Conservation (phyloP, 495 filamentous ascomycete genomes). For the Coniosporium apollinis region DNA sequence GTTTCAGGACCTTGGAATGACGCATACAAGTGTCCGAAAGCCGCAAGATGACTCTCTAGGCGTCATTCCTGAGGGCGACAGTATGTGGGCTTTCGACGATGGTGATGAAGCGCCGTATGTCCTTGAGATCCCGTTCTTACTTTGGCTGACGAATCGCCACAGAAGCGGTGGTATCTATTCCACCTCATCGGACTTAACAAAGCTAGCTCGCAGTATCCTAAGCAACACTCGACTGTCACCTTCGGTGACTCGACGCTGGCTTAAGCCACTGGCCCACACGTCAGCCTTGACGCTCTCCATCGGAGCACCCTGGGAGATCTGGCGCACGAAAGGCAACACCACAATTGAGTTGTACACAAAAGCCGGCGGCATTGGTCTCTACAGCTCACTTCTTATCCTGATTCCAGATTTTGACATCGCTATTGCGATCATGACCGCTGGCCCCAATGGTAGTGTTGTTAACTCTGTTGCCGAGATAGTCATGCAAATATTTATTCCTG, state of each 20-base stretch:
- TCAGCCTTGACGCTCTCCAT: conserved; percentile 4
- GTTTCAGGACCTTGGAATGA: conserved; percentile 10
- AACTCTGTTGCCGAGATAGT: conserved; percentile 18
- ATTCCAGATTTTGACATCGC: conserved; percentile 15
- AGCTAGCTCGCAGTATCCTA: conserved; percentile 14
- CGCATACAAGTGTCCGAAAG: conserved; percentile 6
- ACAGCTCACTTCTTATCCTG: conserved; percentile 8
- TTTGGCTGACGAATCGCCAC: background rate
- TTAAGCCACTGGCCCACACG: conserved; percentile 13
- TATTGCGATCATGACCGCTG: conserved; percentile 7
- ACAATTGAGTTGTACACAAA: conserved; percentile 16
- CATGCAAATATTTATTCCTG: conserved; percentile 22
- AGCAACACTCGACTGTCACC: conserved; percentile 6
- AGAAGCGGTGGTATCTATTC: conserved; percentile 12
- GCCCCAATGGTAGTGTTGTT: conserved; percentile 14
- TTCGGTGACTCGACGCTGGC: conserved; percentile 10
- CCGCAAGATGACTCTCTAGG: conserved; percentile 5
- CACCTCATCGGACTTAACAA: conserved; percentile 9
- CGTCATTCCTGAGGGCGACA: conserved; percentile 9
- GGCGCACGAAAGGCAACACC: conserved; percentile 12
- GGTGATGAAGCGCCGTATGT: conserved; percentile 11
- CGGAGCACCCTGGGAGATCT: conserved; percentile 29
- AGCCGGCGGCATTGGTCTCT: conserved; percentile 10
- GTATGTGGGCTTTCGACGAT: conserved; percentile 6
- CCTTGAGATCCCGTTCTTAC: background rate